These are phyloP conservation scores for Phytophthora tubulina DNA, from an alignment of 352 stramenopile species.

Conservation along the genomic window DNA sequence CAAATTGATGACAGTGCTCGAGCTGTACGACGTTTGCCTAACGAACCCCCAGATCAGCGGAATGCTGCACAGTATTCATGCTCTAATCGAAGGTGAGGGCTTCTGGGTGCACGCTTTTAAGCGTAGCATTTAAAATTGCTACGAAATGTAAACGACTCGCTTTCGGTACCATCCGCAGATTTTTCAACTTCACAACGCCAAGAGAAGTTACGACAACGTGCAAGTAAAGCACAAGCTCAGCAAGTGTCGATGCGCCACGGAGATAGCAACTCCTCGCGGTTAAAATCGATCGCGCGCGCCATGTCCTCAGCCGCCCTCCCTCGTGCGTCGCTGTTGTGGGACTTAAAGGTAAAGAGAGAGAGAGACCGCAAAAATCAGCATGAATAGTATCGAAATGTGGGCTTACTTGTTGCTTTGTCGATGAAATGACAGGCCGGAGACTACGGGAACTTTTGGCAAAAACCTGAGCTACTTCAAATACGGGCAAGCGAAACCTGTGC, in stretches of 20 bases:
- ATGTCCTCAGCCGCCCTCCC: conserved; percentile 37
- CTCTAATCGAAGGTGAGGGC: conserved; percentile 51
- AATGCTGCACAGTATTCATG: conserved; percentile 64
- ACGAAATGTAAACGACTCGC: conserved; percentile 2
- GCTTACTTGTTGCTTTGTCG: background rate
- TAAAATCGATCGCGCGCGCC: conserved; percentile 32
- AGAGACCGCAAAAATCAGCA: too few species aligned
- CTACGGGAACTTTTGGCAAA: conserved; percentile 55
- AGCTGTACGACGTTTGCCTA: conserved; percentile 71
- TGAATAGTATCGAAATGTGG: background rate
- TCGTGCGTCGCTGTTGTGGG: conserved; percentile 34
- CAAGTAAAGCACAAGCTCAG: conserved; percentile 20
- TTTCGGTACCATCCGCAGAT: background rate
- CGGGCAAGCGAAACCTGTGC: conserved; percentile 38
- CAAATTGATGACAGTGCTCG: conserved; percentile 48
- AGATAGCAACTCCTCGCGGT: conserved; percentile 5
- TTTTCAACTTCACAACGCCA: conserved; percentile 23
- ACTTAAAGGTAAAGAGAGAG: conserved; percentile 33
- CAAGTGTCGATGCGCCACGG: conserved; percentile 12
- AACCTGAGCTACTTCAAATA: conserved; percentile 44
- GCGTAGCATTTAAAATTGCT: background rate
- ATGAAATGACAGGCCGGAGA: conserved; percentile 45
- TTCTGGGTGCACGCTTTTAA: background rate
- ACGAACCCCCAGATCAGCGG: conserved; percentile 64
- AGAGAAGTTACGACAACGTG: conserved; percentile 28